Base-by-base conservation (phyloP, 805 yeast species). In the Tanozyma kutaoensis region DNA sequence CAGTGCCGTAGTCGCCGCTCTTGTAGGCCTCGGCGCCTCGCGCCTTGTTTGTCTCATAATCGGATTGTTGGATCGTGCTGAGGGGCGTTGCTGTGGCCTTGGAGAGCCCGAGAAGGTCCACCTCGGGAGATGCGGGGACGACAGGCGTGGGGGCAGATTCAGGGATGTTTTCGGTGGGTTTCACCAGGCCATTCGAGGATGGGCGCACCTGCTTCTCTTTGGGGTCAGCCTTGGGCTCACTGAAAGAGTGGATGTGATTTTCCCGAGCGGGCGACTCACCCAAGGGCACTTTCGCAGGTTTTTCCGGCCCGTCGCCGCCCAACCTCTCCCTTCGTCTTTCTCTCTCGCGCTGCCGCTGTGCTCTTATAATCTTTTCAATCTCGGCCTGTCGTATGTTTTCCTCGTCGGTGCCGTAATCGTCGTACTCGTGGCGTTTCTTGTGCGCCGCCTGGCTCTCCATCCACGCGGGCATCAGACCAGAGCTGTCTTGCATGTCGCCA, bases 1-100 rank as follows among this genome's bases (percentile, higher is more conserved):
- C 86, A 4, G 55, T 44, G 4, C 72, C 48, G 46, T 77, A 91
- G 46, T 91, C 88, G 12, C 99, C 99, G n/a, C 71, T 65, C 30
- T 70, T 69, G 55, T 74, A 91, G 1, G 72, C 62, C 12, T 62
- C 62, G 5, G 70, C 55, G 5, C 85, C 98, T 15, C 61, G 61
- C 6, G 49, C 51, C 33, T 72, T 70, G 16, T 61, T 55, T 14
- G 63, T 65, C 6, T 58, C 55, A 55, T 73, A 38, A 54, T 55
- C 52, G 22, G 53, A 52, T 37, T 53, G 55, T 20, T 52, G 50
- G 38, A 62, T 53, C 22, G 57, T 55, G 37, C 60, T 51, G 26
- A 60, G 37, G 1, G 53, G 48, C 14, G 31, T 41, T 4, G 29
- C 17, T 1, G 42, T 29, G 1, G 20, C 20, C 9, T 8, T 17